Evolutionary conservation across 176 grass and related monocot genomes (phyloP).

Genomic region (Typha latifolia): DNA sequence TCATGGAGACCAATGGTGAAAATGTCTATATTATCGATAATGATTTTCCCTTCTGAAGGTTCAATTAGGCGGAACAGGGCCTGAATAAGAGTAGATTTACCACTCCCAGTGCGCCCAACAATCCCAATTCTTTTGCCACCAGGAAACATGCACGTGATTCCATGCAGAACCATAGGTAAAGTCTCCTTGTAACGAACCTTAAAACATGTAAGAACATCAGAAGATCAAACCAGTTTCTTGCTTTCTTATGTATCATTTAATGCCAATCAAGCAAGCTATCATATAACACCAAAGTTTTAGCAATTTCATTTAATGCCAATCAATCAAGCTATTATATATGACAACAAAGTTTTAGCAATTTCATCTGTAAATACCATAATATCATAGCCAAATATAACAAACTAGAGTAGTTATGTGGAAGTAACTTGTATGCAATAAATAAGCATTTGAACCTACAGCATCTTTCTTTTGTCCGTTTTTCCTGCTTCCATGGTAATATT

Average conservation of each 20-base stretch:
- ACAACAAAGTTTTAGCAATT: too few relatives aligned
- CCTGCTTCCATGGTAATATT: too few relatives aligned
- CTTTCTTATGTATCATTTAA: not conserved
- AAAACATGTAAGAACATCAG: not conserved
- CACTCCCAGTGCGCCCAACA: slow-evolving; percentile 98
- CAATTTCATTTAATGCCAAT: not conserved
- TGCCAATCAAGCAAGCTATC: too few relatives aligned
- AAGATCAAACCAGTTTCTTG: not conserved
- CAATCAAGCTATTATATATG: too few relatives aligned
- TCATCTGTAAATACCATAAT: too few relatives aligned
- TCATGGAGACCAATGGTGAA: slow-evolving; percentile 85
- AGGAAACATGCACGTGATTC: slow-evolving; percentile 70
- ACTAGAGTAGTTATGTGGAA: too few relatives aligned
- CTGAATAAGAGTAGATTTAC: slow-evolving; percentile 99
- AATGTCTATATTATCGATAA: slow-evolving; percentile 67
- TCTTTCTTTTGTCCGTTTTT: too few relatives aligned
- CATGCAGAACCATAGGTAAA: slow-evolving; percentile 79
- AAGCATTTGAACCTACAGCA: too few relatives aligned
- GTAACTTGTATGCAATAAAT: too few relatives aligned
- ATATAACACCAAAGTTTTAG: too few relatives aligned
- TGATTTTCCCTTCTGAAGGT: slow-evolving; percentile 60
- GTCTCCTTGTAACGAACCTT: slow-evolving; percentile 92
- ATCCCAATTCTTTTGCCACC: slow-evolving; percentile 90
- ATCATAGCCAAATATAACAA: too few relatives aligned
- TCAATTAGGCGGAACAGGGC: slow-evolving; percentile 93